phyloP scores from a whole-genome alignment of 2,329 filamentous ascomycete genomes.

The Aspergillus intermedius region DNA sequence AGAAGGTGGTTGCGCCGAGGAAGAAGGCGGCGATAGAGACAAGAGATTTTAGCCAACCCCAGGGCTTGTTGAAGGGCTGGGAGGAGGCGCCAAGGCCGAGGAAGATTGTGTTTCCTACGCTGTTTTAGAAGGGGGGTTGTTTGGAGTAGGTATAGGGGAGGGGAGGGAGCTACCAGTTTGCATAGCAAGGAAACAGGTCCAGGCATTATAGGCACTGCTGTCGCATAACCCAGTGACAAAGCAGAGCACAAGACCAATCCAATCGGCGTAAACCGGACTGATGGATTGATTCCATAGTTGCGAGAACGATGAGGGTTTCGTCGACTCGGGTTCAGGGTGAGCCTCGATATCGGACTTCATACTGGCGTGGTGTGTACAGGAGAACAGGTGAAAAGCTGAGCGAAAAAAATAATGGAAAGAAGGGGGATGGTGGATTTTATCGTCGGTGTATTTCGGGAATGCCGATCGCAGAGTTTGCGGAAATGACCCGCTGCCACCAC shows the following conservation, averaged over 20 bases:
- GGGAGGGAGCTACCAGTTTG: conserved; percentile 34
- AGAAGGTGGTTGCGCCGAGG: conserved; percentile 37
- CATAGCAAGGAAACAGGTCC: conserved; percentile 44
- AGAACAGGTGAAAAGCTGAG: background rate
- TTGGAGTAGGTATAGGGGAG: conserved; percentile 1
- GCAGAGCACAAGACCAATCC: conserved; percentile 34
- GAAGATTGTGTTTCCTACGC: conserved; percentile 42
- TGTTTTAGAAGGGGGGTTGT: background rate
- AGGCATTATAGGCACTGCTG: conserved; percentile 41
- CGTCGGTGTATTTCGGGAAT: background rate
- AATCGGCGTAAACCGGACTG: conserved; percentile 27
- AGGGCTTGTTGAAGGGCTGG: conserved; percentile 32
- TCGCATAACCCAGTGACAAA: conserved; percentile 41
- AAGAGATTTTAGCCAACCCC: conserved; percentile 41
- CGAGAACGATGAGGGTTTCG: conserved; percentile 8
- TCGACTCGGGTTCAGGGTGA: conserved; percentile 2
- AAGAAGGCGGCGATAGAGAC: conserved; percentile 38
- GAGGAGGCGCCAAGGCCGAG: conserved; percentile 40
- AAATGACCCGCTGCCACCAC: background rate
- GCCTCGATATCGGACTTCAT: conserved; percentile 16
- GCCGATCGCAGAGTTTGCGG: background rate
- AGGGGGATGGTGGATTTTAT: background rate
- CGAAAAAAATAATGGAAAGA: background rate
- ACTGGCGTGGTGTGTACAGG: background rate
- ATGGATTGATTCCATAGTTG: conserved; percentile 26